Evolutionary conservation across 1,284 basidiomycete species (phyloP).

Genomic region (Irpex sp.): DNA sequence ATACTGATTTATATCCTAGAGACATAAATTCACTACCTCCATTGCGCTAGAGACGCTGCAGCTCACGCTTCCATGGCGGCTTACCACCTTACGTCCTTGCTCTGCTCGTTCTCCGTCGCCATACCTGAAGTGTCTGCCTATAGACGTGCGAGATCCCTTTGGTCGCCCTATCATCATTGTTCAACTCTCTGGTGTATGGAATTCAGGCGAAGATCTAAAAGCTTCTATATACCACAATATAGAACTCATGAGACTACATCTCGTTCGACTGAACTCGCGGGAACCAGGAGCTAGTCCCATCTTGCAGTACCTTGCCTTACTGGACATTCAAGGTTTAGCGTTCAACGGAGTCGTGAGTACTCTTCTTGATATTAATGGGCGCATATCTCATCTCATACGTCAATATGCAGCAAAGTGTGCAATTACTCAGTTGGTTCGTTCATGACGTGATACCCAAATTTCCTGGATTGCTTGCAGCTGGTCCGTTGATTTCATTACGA

Average conservation of each 20-base stretch:
- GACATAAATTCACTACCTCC: slow-evolving; percentile 61
- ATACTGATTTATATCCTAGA: slow-evolving; percentile 33
- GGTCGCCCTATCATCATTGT: slow-evolving; percentile 60
- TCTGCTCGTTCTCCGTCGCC: slow-evolving; percentile 23
- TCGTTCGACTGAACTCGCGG: slow-evolving; percentile 37
- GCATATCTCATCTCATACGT: not conserved
- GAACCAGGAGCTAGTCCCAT: slow-evolving; percentile 31
- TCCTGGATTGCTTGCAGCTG: slow-evolving; percentile 75
- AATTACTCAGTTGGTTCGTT: slow-evolving; percentile 60
- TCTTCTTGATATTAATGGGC: not conserved
- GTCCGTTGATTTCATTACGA: slow-evolving; percentile 34
- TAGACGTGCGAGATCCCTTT: slow-evolving; percentile 48
- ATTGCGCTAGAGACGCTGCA: slow-evolving; percentile 61
- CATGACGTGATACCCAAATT: slow-evolving; percentile 67
- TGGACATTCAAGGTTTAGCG: slow-evolving; percentile 63
- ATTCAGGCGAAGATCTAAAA: slow-evolving; percentile 35
- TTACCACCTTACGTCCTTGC: slow-evolving; percentile 37
- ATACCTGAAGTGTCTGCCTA: slow-evolving; percentile 48
- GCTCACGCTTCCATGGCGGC: slow-evolving; percentile 55
- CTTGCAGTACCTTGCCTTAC: slow-evolving; percentile 65
- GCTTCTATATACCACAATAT: slow-evolving; percentile 42
- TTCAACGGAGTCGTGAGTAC: slow-evolving; percentile 56
- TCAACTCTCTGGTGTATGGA: slow-evolving; percentile 33
- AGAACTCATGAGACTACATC: slow-evolving; percentile 52
- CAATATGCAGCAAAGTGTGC: slow-evolving; percentile 43